Evolutionary conservation across 306 rosid species (phyloP).

Genomic region (Morella rubra): DNA sequence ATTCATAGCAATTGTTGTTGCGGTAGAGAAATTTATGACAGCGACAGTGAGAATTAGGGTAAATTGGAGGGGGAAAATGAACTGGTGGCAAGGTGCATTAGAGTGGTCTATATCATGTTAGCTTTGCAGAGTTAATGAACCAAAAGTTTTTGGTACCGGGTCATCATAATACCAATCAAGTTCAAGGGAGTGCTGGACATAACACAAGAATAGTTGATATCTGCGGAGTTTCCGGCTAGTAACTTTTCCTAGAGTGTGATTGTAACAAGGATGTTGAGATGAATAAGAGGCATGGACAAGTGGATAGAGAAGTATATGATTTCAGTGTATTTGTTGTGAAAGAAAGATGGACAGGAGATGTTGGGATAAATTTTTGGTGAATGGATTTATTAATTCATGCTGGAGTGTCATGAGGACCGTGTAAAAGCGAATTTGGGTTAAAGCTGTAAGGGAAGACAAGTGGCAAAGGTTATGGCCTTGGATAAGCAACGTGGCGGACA

Average conservation of each 20-base stretch:
- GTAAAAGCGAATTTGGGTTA: background rate
- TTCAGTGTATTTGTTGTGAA: background rate
- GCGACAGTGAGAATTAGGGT: background rate
- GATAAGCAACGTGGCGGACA: background rate
- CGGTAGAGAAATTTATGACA: too few species aligned
- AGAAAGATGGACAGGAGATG: background rate
- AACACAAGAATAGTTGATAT: background rate
- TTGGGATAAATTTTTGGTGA: background rate
- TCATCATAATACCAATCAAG: background rate
- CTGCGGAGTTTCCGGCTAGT: background rate
- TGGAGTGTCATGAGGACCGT: background rate
- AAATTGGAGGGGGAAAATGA: background rate
- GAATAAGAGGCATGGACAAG: background rate
- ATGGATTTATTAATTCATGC: too few species aligned
- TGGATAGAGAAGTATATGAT: too few species aligned
- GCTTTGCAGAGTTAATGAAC: background rate
- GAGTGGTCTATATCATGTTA: background rate
- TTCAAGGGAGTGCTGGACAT: background rate
- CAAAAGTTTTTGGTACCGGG: background rate
- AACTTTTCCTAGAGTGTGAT: background rate
- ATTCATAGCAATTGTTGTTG: background rate
- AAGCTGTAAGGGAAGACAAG: background rate
- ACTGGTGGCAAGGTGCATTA: background rate
- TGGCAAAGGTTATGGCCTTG: background rate
- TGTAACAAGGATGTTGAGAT: background rate